These are phyloP conservation scores for Amaranthus tricolor DNA, from an alignment of 179 eudicot genomes.

Conservation along the genomic window DNA sequence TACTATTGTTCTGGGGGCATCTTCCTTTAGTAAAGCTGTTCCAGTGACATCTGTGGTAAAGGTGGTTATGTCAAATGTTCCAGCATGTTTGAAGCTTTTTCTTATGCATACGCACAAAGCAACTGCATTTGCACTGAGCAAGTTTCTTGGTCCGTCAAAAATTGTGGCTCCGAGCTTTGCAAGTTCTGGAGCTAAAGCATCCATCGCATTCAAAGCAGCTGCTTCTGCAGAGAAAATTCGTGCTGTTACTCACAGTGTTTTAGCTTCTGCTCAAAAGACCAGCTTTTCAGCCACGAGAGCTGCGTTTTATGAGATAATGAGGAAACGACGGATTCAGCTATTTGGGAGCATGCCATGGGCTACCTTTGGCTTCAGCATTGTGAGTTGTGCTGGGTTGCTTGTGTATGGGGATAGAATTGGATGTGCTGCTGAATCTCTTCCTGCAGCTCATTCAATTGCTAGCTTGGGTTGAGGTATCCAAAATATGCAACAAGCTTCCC, in stretches of 20 bases:
- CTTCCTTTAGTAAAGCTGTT: conserved; percentile 73
- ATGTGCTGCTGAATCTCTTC: conserved; percentile 88
- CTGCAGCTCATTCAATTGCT: conserved; percentile 88
- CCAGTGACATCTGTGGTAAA: conserved; percentile 71
- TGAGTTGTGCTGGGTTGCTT: conserved; percentile 69
- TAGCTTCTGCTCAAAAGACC: conserved; percentile 85
- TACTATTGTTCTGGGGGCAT: conserved; percentile 75
- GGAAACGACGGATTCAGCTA: conserved; percentile 56
- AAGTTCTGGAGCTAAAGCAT: conserved; percentile 54
- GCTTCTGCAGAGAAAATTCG: conserved; percentile 82
- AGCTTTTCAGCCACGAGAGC: conserved; percentile 86
- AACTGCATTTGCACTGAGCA: conserved; percentile 46
- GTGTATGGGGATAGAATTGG: conserved; percentile 84
- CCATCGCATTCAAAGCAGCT: conserved; percentile 56
- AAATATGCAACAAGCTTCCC: conserved; percentile 67
- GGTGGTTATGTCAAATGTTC: conserved; percentile 58
- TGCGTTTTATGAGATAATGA: conserved; percentile 93
- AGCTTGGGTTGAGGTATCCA: conserved; percentile 86
- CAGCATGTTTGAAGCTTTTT: conserved; percentile 61
- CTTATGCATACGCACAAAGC: conserved; percentile 64
- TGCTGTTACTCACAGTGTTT: conserved; percentile 64
- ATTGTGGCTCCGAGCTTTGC: conserved; percentile 59
- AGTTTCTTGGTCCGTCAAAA: conserved; percentile 68
- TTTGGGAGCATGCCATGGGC: conserved; percentile 78
- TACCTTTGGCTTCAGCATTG: conserved; percentile 80